Conservation (phyloP, 176 grass and related monocot genomes). For the Puya raimondii region DNA sequence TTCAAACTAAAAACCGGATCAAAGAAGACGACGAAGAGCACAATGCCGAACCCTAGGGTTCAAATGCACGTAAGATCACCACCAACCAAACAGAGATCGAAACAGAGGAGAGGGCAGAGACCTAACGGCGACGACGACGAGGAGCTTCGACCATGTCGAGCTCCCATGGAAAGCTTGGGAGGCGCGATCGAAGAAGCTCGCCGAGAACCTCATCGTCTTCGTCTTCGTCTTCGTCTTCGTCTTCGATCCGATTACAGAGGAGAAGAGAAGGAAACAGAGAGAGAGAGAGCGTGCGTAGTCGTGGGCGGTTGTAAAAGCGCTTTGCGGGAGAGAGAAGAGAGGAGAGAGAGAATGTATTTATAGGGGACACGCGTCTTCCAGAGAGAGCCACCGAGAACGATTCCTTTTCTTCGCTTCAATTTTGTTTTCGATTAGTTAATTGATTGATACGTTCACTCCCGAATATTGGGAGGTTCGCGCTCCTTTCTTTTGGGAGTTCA, state of each 20-base stretch:
- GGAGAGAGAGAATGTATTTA: background rate
- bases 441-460: background rate
- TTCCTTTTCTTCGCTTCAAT: background rate
- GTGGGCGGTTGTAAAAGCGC: background rate
- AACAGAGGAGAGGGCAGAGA: background rate
- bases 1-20: background rate
- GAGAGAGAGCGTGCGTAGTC: background rate
- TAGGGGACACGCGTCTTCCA: background rate
- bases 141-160: slow-evolving; percentile 52
- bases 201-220: slow-evolving; percentile 34
- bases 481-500: too few relatives aligned
- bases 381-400: background rate
- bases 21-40: background rate
- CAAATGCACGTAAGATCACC: background rate
- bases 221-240: slow-evolving; percentile 3
- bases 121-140: slow-evolving; percentile 77
- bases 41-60: background rate
- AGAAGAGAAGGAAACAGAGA: background rate
- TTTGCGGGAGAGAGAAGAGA: background rate
- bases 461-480: background rate
- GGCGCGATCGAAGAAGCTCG: slow-evolving; percentile 37
- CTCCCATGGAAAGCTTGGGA: slow-evolving; percentile 26
- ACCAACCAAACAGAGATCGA: background rate
- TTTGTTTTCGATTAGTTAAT: background rate
- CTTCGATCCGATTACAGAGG: slow-evolving; percentile 5